Conservation (phyloP, 2,329 filamentous ascomycete genomes). For the Alternaria atra region DNA sequence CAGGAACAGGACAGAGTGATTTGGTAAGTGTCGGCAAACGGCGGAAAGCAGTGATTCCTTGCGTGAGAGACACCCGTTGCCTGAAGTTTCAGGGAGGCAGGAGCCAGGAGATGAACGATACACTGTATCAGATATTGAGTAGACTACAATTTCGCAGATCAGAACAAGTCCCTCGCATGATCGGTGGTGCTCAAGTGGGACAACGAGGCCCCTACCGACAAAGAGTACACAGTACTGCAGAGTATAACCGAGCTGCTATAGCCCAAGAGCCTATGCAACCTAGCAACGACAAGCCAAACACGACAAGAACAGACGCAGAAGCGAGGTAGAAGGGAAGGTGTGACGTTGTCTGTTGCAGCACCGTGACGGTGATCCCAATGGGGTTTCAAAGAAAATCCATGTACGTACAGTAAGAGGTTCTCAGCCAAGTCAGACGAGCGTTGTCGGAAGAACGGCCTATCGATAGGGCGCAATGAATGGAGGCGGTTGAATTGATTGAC, state of each 20-base stretch:
- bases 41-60: slow-evolving; percentile 41
- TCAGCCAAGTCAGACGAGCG: slow-evolving; percentile 34
- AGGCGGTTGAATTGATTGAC: slow-evolving; percentile 8
- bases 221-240: slow-evolving; percentile 27
- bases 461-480: slow-evolving; percentile 1
- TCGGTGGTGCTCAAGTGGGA: slow-evolving; percentile 29
- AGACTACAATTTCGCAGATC: slow-evolving; percentile 35
- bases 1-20: slow-evolving; percentile 26
- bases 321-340: slow-evolving; percentile 32
- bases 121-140: slow-evolving; percentile 35
- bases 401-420: slow-evolving; percentile 54
- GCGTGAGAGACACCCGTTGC: slow-evolving; percentile 25
- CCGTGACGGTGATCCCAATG: slow-evolving; percentile 36
- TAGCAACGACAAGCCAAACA: slow-evolving; percentile 13
- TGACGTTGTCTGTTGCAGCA: slow-evolving; percentile 47
- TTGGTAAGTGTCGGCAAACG: slow-evolving; percentile 27
- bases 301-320: slow-evolving; percentile 22
- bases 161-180: slow-evolving; percentile 43
- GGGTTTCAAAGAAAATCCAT: slow-evolving; percentile 45
- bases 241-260: slow-evolving; percentile 19
- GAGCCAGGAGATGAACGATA: slow-evolving; percentile 22
- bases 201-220: slow-evolving; percentile 30
- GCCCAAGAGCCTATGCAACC: slow-evolving; percentile 7
- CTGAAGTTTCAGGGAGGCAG: slow-evolving; percentile 28
- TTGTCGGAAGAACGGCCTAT: slow-evolving; percentile 27